Base-by-base conservation (phyloP, 345 rosid genomes). In the Eucalyptus leucophloia region DNA sequence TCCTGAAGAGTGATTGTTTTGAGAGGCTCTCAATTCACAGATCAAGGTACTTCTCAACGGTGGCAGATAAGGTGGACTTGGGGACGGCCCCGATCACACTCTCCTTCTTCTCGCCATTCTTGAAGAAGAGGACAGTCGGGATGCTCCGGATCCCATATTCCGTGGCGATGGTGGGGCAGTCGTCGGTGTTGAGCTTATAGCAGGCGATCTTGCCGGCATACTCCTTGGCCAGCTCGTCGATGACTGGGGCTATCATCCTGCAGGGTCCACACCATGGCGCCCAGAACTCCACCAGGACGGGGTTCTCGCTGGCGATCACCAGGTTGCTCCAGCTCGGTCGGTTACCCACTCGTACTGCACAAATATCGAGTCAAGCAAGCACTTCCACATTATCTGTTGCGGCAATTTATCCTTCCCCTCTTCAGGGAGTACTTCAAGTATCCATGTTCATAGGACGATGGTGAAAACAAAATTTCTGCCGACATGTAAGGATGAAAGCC, bases 181-280 rank as follows among this genome's bases (percentile, higher is more conserved):
- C 96, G 60, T 96, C 98, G 0, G 98, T 96, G 93, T 96, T 96
- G 77, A 96, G 92, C 93, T 94, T 95, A 92, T 87, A 94, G 87
- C 96, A 96, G 12, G 94, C 65, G 9, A 95, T 86, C 89, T 96
- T 95, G 34, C 96, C 97, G 1, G 94, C 93, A 40, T 95, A 95
- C 87, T 96, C 96, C 85, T 93, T 94, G 4, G 98, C 98, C 88
- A 96, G 87, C 82, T 96, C 97, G 40, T 94, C 93, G 5, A 96
- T 89, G 7, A 92, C 94, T 0, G 97, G 97, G 8, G 95, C 95
- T 88, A 96, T 95, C 96, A 96, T 95, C 86, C 95, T 92, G 90
- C 96, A 96, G 26, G 98, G 98, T 54, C 97, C 98, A 34, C 98
- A 95, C 98, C 98, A 95, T 26, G 98, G 96, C 15, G 98, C 97